A percentile compares a stretch with the other conserved stretches of the same genome.
These are phyloP conservation scores for Neurospora sp. DNA, from an alignment of 495 filamentous ascomycete genomes.

Conservation along the genomic window DNA sequence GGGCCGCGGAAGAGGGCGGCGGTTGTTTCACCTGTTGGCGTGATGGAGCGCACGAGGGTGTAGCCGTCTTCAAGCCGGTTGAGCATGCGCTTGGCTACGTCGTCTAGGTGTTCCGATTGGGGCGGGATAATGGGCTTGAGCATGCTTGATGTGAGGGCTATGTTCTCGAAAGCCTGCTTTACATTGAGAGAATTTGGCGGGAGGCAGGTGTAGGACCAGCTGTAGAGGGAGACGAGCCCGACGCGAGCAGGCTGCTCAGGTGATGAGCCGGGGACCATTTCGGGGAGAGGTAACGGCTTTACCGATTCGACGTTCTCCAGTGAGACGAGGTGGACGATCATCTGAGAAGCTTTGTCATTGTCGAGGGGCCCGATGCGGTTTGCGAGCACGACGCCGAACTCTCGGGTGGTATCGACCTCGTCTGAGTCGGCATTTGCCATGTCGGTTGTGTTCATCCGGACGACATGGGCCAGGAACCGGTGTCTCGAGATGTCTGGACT, in stretches of 20 bases:
- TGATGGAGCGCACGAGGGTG: slow-evolving; percentile 23
- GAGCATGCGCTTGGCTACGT: not conserved
- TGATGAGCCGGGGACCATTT: not conserved
- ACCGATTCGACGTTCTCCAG: slow-evolving; percentile 17
- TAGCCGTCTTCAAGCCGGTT: slow-evolving; percentile 32
- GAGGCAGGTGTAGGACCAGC: slow-evolving; percentile 35
- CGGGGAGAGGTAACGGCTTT: not conserved
- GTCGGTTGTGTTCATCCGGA: slow-evolving; percentile 24
- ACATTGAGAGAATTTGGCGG: slow-evolving; percentile 28
- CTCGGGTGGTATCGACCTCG: not conserved
- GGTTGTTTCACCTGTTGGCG: slow-evolving; percentile 32
- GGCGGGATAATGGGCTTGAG: not conserved
- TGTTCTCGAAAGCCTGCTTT: slow-evolving; percentile 11
- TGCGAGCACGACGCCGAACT: not conserved
- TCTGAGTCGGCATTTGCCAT: slow-evolving; percentile 5
- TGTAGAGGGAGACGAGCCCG: slow-evolving; percentile 30
- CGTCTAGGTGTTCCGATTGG: not conserved
- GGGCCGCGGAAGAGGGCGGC: slow-evolving; percentile 33
- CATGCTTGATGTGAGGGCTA: not conserved
- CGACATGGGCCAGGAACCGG: slow-evolving; percentile 35
- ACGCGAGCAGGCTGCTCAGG: slow-evolving; percentile 13
- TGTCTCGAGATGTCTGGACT: not conserved
- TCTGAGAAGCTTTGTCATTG: not conserved
- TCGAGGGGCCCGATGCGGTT: not conserved
- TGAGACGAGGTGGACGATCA: slow-evolving; percentile 27